Conservation (phyloP, 2,329 filamentous ascomycete species). For the Stachybotrys chlorohalonatus region DNA sequence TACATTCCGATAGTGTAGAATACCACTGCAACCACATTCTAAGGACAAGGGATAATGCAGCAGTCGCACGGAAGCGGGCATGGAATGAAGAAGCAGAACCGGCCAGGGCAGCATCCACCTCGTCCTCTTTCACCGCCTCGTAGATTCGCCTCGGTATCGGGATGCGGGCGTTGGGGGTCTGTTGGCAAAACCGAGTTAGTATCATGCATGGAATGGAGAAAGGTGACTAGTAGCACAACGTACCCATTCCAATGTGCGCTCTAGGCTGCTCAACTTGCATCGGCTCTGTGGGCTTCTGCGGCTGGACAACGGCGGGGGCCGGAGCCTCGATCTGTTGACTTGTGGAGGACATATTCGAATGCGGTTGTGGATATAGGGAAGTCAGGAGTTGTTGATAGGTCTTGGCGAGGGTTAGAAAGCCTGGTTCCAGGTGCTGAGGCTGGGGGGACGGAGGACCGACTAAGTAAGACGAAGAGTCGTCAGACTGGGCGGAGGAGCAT, state of each 20-base stretch:
- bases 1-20: neutral
- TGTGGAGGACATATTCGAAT: neutral
- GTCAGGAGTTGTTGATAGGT: neutral
- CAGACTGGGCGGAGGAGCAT: neutral
- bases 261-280: constrained; percentile 2
- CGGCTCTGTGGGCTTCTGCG: constrained; percentile 1
- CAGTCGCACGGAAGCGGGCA: constrained; percentile 28
- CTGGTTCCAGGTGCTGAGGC: neutral
- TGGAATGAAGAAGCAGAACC: constrained; percentile 29
- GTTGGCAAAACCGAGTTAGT: neutral
- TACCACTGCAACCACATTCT: neutral
- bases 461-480: neutral
- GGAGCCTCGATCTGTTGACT: neutral
- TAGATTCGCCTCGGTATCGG: constrained; percentile 3
- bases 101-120: constrained; percentile 15
- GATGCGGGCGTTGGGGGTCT: constrained; percentile 4
- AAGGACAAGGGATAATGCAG: constrained; percentile 18
- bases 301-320: neutral
- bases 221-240: neutral
- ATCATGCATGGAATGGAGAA: neutral
- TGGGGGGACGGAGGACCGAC: neutral
- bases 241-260: constrained; percentile 3
- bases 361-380: neutral
- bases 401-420: neutral
- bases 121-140: constrained; percentile 1